phyloP scores from a whole-genome alignment of 768 basidiomycete species.

The Boletus pseudo-olivaceus region DNA sequence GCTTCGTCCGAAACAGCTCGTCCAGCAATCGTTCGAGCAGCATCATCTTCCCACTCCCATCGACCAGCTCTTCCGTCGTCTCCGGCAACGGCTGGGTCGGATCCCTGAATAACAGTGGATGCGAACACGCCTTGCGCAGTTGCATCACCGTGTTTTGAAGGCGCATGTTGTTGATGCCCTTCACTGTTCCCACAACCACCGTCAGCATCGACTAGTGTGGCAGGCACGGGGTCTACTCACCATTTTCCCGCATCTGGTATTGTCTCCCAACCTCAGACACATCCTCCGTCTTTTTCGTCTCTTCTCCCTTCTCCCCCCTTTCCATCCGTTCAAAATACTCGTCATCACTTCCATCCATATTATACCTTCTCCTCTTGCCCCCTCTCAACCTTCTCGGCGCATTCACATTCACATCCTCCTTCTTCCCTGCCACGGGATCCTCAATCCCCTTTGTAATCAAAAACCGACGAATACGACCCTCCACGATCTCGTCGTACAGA shows the following conservation, averaged over 20 bases:
- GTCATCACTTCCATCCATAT: constrained; percentile 54
- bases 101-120: constrained; percentile 81
- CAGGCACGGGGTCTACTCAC: constrained; percentile 38
- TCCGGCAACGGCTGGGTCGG: constrained; percentile 34
- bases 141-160: constrained; percentile 97
- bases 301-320: constrained; percentile 40
- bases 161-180: constrained; percentile 86
- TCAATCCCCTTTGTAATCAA: constrained; percentile 39
- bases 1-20: constrained; percentile 72
- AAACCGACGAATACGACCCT: constrained; percentile 66
- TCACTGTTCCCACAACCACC: constrained; percentile 44
- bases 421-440: constrained; percentile 15
- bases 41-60: constrained; percentile 96
- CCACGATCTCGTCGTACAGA: constrained; percentile 76
- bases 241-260: constrained; percentile 53
- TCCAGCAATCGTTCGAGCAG: constrained; percentile 83
- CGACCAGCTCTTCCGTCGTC: constrained; percentile 76
- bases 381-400: constrained; percentile 34
- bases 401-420: constrained; percentile 30
- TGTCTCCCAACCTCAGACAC: constrained; percentile 54
- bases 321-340: constrained; percentile 66
- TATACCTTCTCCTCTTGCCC: constrained; percentile 45
- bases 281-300: constrained; percentile 38
- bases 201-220: neutral
- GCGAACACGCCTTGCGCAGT: constrained; percentile 91